Base-by-base conservation (phyloP, 2,329 filamentous ascomycete genomes). In the Aspergillus costaricaensis region DNA sequence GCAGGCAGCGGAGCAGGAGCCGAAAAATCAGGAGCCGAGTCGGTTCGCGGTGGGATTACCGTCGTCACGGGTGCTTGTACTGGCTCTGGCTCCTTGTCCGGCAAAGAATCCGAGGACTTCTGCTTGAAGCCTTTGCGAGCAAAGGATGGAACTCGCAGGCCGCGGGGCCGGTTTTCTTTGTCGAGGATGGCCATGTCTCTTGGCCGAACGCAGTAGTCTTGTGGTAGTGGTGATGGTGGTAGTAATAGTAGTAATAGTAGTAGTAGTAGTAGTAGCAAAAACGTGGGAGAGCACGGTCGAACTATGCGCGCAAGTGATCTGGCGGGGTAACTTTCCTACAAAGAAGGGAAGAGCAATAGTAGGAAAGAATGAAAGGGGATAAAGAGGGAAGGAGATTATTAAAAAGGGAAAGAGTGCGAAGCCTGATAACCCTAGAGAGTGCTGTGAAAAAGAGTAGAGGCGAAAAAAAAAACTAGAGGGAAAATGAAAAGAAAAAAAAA, bases 91-190 rank as follows among this genome's bases (percentile, higher is more conserved):
- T 70, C 68, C 12, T 63, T 62, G 14, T 63, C 65, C 53, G 67
- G 66, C 52, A 66, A 65, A 54, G 62, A 60, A 52, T 68, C 66
- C 30, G 69, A 62, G 5, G 66, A 64, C 54, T 72, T 72, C 32
- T 73, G 70, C 47, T 61, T 66, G 49, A 66, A 63, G 36, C 66
- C 66, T 62, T 74, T 75, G 53, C 72, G 67, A 14, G 70, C 68
- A 44, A 72, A 70, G 7, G 73, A 74, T 0, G 73, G 73, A 15
- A 75, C 67, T 47, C 73, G 71, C 56, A 75, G 65, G 49, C 73
- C 73, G 6, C 69, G 68, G 14, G 72, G 68, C 54, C 72, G 71
- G 49, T 73, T 74, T 25, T 74, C 73, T n/a, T 72, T 70, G 44
- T 75, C 72, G 55, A 73, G 69, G 48, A 74, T 69, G 9, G 71